phyloP scores from a whole-genome alignment of 2,329 filamentous ascomycete genomes.

The Aureobasidium mangrovei region DNA sequence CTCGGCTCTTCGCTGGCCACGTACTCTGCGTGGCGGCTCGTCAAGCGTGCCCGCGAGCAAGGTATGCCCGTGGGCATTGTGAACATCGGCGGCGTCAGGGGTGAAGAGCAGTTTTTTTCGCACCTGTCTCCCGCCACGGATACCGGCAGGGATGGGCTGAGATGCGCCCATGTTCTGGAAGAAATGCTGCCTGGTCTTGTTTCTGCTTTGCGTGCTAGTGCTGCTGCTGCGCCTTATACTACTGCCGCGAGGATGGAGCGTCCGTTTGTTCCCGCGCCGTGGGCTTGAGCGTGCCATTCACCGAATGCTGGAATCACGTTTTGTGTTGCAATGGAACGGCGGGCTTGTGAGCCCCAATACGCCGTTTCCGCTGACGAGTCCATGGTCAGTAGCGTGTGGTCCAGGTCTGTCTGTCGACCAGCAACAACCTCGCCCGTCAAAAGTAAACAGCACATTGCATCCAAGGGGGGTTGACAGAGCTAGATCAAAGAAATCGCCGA shows the following conservation, averaged over 20 bases:
- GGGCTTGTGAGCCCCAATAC: no score
- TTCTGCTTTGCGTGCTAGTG: conserved; percentile 16
- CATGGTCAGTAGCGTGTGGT: no score
- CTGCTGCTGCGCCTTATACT: background rate
- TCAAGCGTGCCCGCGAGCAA: conserved; percentile 70
- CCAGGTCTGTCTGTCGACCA: no score
- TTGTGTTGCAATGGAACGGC: no score
- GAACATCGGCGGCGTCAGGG: conserved; percentile 76
- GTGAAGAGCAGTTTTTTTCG: conserved; percentile 64
- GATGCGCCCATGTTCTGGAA: conserved; percentile 34
- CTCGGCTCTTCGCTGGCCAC: conserved; percentile 87
- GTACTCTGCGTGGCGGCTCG: conserved; percentile 87
- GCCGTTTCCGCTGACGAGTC: no score
- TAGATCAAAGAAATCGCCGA: no score
- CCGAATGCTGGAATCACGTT: no score
- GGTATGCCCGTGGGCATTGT: conserved; percentile 80
- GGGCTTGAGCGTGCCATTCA: background rate
- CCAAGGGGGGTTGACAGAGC: no score
- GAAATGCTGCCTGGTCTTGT: conserved; percentile 30
- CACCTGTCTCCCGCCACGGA: conserved; percentile 39
- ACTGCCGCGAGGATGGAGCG: background rate
- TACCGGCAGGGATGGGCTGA: conserved; percentile 30
- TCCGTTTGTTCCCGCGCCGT: conserved; percentile 6
- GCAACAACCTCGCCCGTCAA: no score
- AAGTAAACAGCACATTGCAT: no score